Conservation (phyloP, 805 yeast genomes). For the Kodamaea neixiangensis region DNA sequence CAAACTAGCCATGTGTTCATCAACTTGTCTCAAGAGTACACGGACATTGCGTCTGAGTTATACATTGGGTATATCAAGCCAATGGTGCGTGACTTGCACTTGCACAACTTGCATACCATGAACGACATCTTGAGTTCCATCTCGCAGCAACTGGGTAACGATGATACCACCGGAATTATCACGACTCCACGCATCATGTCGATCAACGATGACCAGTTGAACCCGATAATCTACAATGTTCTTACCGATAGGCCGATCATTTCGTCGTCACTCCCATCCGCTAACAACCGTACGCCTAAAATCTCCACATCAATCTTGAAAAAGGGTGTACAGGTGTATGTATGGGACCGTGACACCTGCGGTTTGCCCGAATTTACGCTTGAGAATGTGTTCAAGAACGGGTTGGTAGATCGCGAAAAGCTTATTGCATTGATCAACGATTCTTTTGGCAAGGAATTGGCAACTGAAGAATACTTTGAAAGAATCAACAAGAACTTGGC, state of each 20-base stretch:
- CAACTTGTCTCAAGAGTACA: constrained; percentile 79
- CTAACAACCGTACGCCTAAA: constrained; percentile 53
- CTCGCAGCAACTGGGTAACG: constrained; percentile 41
- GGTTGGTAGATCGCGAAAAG: constrained; percentile 54
- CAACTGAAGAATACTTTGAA: constrained; percentile 62
- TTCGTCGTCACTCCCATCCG: constrained; percentile 85
- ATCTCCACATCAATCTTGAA: constrained; percentile 78
- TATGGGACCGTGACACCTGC: constrained; percentile 32
- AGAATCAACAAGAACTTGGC: constrained; percentile 71
- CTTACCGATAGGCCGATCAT: constrained; percentile 89
- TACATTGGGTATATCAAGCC: constrained; percentile 56
- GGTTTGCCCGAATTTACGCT: constrained; percentile 40
- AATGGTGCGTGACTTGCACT: constrained; percentile 51
- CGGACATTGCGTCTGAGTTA: constrained; percentile 64
- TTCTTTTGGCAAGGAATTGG: constrained; percentile 73
- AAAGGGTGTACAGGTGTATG: constrained; percentile 65
- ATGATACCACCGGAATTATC: constrained; percentile 73
- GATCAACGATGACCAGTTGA: constrained; percentile 50
- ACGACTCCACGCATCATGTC: constrained; percentile 83
- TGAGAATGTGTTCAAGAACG: constrained; percentile 35
- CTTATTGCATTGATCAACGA: constrained; percentile 67
- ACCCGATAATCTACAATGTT: constrained; percentile 88
- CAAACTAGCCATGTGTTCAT: constrained; percentile 85
- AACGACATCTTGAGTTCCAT: constrained; percentile 51
- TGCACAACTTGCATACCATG: constrained; percentile 70